Conservation (phyloP, 495 filamentous ascomycete genomes). For the Podospora conica region DNA sequence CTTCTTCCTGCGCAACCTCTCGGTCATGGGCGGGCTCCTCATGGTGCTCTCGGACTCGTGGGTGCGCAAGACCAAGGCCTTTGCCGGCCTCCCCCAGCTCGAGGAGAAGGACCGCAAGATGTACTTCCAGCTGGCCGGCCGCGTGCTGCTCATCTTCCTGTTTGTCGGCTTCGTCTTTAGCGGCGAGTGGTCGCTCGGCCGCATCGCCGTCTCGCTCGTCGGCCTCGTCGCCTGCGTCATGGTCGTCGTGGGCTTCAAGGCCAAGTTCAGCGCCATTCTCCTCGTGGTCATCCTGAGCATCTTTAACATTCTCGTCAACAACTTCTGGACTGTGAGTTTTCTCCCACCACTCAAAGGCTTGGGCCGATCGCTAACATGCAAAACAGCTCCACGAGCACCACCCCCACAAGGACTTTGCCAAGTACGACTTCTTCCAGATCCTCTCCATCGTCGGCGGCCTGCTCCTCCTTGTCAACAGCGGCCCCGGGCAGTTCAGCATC, state of each 20-base stretch:
- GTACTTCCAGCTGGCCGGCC: conserved; percentile 97
- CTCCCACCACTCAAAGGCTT: too few species aligned
- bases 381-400: conserved; percentile 90
- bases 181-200: conserved; percentile 82
- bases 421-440: conserved; percentile 99
- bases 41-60: conserved; percentile 98
- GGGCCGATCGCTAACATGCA: conserved; percentile 14
- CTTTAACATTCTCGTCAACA: conserved; percentile 96
- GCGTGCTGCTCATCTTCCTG: conserved; percentile 94
- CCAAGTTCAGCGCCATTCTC: conserved; percentile 93
- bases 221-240: conserved; percentile 92
- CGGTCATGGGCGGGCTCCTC: conserved; percentile 89
- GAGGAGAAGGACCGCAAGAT: conserved; percentile 99
- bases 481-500: conserved; percentile 92
- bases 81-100: conserved; percentile 84
- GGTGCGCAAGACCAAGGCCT: conserved; percentile 95
- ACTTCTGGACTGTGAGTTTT: conserved; percentile 95
- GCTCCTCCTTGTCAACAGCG: conserved; percentile 94
- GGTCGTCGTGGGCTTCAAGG: conserved; percentile 99
- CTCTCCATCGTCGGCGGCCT: conserved; percentile 96
- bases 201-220: conserved; percentile 72
- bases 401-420: conserved; percentile 99
- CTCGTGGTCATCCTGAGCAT: conserved; percentile 90
- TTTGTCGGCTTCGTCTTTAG: conserved; percentile 96
- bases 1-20: conserved; percentile 98